Evolutionary conservation across 2,329 filamentous ascomycete genomes (phyloP), one percentile per base, ranked within the genome.

Genomic region (Plenodomus biglobosus): DNA sequence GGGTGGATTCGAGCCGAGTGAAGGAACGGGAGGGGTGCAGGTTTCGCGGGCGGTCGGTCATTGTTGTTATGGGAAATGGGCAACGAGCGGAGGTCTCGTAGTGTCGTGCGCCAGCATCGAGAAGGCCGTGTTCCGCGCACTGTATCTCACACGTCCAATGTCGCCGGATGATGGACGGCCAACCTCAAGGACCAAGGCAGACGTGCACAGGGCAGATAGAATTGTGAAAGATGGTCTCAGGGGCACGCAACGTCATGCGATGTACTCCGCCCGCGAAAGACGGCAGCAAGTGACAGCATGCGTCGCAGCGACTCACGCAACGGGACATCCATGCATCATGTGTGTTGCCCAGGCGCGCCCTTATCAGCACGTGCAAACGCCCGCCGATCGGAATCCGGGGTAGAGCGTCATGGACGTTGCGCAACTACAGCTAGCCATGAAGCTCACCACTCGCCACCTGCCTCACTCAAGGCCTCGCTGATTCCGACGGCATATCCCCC

Each of bases 1-100:
- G 49, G 16, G 63, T 46, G 8, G 71, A 56, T 38, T 79, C 77
- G 38, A 80, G 71, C 19, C 78, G 76, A 5, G 74, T 76, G 61
- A 81, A 81, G 24, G 77, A 80, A 38, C 73, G 69, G 34, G 76
- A 74, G 39, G 71, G 59, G 38, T 76, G 73, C 17, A 76, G 63
- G 37, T 70, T 59, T 39, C 62, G 65, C 6, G 73, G 68, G 44
- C 64, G 58, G 34, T 58, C 64, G 34, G 66, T 53, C 64, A 71
- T 70, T 50, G 19, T 54, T 42, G 50, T 48, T 48, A 46, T 36
- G 18, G 53, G 19, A 38, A 20, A 19, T 46, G 19, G 22, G 21
- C 37, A 36, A 40, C 39, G 17, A 37, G 49, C 37, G 48, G 38
- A 42, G 53, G 20, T 48, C 46, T 40, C 41, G 34, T 39, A 36